Evolutionary conservation across 345 rosid genomes (phyloP).

Genomic region (Citrus cavaleriei): DNA sequence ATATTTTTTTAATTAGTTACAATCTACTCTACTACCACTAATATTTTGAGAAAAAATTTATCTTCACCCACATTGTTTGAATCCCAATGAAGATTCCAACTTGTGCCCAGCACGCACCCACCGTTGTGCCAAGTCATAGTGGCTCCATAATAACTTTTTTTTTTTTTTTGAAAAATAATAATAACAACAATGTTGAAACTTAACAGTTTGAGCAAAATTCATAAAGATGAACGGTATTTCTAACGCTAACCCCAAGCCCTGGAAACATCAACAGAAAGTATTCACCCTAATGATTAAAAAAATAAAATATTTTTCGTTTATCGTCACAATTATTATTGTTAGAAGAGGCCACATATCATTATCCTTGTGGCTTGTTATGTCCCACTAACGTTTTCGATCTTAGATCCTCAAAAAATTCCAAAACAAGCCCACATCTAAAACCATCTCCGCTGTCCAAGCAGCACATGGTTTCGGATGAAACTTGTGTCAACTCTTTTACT

Average conservation of each 20-base stretch:
- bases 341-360: background rate
- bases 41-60: no score
- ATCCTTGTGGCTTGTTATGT: slow-evolving; percentile 1
- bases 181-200: no score
- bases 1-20: background rate
- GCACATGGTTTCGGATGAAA: slow-evolving; percentile 27
- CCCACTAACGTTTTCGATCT: background rate
- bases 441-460: slow-evolving; percentile 20
- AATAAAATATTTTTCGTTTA: background rate
- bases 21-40: background rate
- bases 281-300: background rate
- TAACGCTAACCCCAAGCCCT: no score
- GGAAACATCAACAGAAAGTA: background rate
- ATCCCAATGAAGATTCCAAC: no score
- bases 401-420: slow-evolving; percentile 18
- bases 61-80: no score
- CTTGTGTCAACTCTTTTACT: background rate
- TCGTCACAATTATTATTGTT: slow-evolving; percentile 1
- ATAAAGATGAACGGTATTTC: no score
- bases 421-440: slow-evolving; percentile 26
- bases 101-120: no score
- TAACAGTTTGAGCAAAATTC: no score
- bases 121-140: no score
- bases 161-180: no score
- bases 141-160: no score